These are phyloP conservation scores for Biancaea sappan DNA, from an alignment of 306 rosid genomes.

Conservation along the genomic window DNA sequence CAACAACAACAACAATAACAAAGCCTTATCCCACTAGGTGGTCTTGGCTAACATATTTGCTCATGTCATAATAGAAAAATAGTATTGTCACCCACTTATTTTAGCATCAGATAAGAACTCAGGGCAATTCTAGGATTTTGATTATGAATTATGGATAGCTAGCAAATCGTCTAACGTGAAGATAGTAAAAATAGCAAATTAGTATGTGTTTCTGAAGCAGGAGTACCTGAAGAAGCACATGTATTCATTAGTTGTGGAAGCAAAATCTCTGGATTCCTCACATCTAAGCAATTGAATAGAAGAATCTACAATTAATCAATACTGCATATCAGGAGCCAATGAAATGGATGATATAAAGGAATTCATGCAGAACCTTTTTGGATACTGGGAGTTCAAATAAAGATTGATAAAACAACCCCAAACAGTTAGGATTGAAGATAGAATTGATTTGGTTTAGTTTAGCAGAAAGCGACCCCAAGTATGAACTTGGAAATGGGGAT, in stretches of 20 bases:
- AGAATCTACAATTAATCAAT: slow-evolving; percentile 61
- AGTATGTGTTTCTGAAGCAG: slow-evolving; percentile 27
- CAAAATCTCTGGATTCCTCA: slow-evolving; percentile 69
- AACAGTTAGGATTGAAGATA: slow-evolving; percentile 10
- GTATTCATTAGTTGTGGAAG: slow-evolving; percentile 64
- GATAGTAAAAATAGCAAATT: slow-evolving; percentile 10
- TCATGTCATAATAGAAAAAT: not conserved
- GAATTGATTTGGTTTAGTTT: not conserved
- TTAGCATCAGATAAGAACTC: slow-evolving; percentile 1
- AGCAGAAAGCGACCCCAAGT: not conserved
- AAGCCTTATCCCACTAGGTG: too few relatives aligned
- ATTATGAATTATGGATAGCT: not conserved
- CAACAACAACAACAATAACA: too few relatives aligned
- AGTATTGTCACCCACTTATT: not conserved
- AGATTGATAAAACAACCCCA: not conserved
- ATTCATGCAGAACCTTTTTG: not conserved
- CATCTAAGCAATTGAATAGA: slow-evolving; percentile 80
- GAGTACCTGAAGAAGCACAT: slow-evolving; percentile 75
- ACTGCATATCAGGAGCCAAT: slow-evolving; percentile 30
- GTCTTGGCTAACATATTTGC: not conserved
- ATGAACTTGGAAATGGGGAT: not conserved
- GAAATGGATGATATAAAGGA: not conserved
- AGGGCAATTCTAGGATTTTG: not conserved
- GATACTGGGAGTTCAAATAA: slow-evolving; percentile 9
- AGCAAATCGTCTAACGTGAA: not conserved